Base-by-base conservation (phyloP, 2,329 filamentous ascomycete genomes). In the Fusarium aywerte region DNA sequence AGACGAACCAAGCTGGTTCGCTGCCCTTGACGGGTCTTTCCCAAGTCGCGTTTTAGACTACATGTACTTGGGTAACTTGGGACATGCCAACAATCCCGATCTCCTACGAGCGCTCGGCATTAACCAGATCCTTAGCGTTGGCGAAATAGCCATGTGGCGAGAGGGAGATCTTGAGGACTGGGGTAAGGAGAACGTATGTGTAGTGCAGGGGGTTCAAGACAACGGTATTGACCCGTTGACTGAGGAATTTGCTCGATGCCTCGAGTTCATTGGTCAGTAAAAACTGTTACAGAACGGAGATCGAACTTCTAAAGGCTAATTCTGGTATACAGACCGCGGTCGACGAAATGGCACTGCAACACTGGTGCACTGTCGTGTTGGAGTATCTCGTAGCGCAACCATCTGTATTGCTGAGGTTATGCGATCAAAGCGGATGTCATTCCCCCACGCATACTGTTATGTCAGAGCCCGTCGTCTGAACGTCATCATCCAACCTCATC, bases 391-490 rank as follows among this genome's bases (percentile, higher is more conserved):
- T 50, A 97, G 93, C 65, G 96, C 96, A 13, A 99, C 95, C 3
- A 97, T 99, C 64, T 98, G 96, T 77, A 99, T 99, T 73, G 96
- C 96, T n/a, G 94, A 98, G 78, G 93, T 98, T 33, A 99, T 99
- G 96, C 89, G 90, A 33, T 84, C 90, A 25, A 79, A 93, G 71
- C 84, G 88, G 21, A 81, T 97, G 68, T 96, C 93, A 1, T 95
- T 98, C 72, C 93, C 96, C 13, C 87, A 92, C 55, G 96, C 96
- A 60, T 99, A 99, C 79, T 98, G 96, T 78, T 98, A 95, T 77
- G 96, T 99, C 35, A 90, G 96, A 31, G 96, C 96, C 20, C 87
- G 96, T 52, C 86, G 96, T 62, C 83, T 99, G 45, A 99, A 99
- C 75, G 96, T 99, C 51, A 99, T 99, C 67, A 98, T 99, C 67